phyloP scores from a whole-genome alignment of 2,329 filamentous ascomycete species.

The Colletotrichum sublineola region DNA sequence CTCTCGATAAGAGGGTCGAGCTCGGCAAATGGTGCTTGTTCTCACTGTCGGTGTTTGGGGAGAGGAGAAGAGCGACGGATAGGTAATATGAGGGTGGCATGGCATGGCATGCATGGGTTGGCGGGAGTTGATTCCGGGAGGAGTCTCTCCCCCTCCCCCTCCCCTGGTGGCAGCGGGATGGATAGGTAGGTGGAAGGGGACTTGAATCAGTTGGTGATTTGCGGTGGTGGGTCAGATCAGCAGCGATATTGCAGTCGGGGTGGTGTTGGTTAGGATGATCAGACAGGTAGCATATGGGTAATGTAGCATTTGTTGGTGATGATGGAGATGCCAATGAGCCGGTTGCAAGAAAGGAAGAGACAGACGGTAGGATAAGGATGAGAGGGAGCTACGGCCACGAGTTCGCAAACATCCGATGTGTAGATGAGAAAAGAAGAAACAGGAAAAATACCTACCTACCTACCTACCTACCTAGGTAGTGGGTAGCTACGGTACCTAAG shows the following conservation, averaged over 20 bases:
- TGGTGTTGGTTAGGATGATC: slow-evolving; percentile 10
- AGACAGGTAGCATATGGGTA: not conserved
- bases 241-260: slow-evolving; percentile 13
- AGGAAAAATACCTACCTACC: not conserved
- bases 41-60: not conserved
- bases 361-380: not conserved
- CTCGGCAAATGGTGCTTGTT: not conserved
- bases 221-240: slow-evolving; percentile 32
- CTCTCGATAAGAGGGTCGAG: slow-evolving; percentile 4
- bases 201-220: slow-evolving; percentile 35
- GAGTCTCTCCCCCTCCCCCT: not conserved
- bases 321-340: not conserved
- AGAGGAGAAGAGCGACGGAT: not conserved
- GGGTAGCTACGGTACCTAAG: too few relatives aligned
- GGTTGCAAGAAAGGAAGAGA: not conserved
- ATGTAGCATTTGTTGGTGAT: slow-evolving; percentile 1
- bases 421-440: not conserved
- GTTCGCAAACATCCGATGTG: not conserved
- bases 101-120: slow-evolving; percentile 14
- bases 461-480: too few relatives aligned
- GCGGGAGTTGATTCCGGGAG: slow-evolving; percentile 33
- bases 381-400: not conserved
- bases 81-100: not conserved
- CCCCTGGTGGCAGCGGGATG: not conserved
- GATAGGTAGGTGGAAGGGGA: not conserved